Evolutionary conservation across 2,329 filamentous ascomycete genomes (phyloP), one percentile per base, ranked within the genome.

Genomic region (Stemphylium beticola): DNA sequence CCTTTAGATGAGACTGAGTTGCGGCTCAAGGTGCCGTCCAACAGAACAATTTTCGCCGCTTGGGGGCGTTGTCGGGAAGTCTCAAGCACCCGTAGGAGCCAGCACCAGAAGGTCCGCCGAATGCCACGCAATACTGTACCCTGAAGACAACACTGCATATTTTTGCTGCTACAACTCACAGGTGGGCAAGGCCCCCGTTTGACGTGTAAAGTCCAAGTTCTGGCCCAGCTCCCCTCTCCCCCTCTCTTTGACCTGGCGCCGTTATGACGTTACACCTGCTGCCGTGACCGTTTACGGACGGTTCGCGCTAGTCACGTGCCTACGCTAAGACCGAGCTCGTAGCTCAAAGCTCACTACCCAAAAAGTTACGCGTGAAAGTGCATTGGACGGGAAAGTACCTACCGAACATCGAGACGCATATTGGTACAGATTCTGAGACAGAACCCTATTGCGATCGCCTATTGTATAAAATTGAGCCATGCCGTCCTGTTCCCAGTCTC

Each of bases 401-500:
- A 15, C 36, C 32, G 41, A 36, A 26, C 26, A 8, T 26, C 17
- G 2, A 39, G 15, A 12, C 38, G 12, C 14, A 43, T 14, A 31
- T 22, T 17, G 20, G 24, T 39, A 24, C 31, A 18, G 6, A 9
- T 12, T 24, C 4, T 4, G 4, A 7, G 18, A 2, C 15, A 41
- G 7, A 34, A 9, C 4, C 24, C 9, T 11, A 8, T n/a, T 15
- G 43, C 41, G n/a, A 31, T 14, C 26, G 10, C 12, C 24, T 24
- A 31, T 39, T 37, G 14, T 18, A 39, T 3, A 18, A 24, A 24
- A 32, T 6, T 14, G 32, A 34, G 24, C 17, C 17, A 67, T 66
- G 64, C 61, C 62, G 24, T 74, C 72, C 37, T 65, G 52, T 26
- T 71, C 67, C 11, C 62, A 60, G 12, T 66, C 67, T 20, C 65